Evolutionary conservation across 2,329 filamentous ascomycete species (phyloP).

Genomic region (Fusarium illudens): DNA sequence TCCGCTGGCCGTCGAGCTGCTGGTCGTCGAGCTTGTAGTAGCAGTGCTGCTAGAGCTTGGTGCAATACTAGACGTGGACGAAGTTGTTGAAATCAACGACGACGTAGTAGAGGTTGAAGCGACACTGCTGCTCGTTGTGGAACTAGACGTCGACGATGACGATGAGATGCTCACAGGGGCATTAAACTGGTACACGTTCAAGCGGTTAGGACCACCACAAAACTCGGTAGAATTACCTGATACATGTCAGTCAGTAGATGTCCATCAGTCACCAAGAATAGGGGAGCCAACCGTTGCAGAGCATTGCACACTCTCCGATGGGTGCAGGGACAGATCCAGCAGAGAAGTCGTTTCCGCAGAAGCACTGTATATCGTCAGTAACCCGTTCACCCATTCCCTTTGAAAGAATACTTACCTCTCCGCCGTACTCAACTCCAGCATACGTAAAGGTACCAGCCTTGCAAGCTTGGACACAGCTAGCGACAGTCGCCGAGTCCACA

Average conservation of each 20-base stretch:
- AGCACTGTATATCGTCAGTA: conserved; percentile 42
- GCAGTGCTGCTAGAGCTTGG: background rate
- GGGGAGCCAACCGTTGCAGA: conserved; percentile 43
- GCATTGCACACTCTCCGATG: conserved; percentile 46
- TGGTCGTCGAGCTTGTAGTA: background rate
- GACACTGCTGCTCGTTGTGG: background rate
- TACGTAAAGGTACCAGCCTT: conserved; percentile 40
- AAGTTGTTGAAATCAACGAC: background rate
- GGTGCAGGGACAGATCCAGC: conserved; percentile 43
- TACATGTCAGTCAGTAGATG: conserved; percentile 8
- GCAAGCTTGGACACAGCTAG: conserved; percentile 47
- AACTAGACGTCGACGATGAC: background rate
- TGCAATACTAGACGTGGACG: background rate
- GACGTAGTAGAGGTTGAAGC: background rate
- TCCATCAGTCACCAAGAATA: rapidly evolving
- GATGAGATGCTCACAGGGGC: conserved; percentile 11
- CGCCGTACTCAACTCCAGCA: conserved; percentile 51
- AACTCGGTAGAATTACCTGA: conserved; percentile 47
- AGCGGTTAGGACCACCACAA: conserved; percentile 47
- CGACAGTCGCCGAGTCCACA: conserved; percentile 44
- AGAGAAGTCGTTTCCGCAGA: conserved; percentile 46
- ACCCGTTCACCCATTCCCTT: rapidly evolving
- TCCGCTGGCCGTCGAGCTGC: background rate
- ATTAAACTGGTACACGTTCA: conserved; percentile 49
- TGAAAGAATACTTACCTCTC: conserved; percentile 40